Base-by-base conservation (phyloP, 306 rosid genomes). In the Senna tora region DNA sequence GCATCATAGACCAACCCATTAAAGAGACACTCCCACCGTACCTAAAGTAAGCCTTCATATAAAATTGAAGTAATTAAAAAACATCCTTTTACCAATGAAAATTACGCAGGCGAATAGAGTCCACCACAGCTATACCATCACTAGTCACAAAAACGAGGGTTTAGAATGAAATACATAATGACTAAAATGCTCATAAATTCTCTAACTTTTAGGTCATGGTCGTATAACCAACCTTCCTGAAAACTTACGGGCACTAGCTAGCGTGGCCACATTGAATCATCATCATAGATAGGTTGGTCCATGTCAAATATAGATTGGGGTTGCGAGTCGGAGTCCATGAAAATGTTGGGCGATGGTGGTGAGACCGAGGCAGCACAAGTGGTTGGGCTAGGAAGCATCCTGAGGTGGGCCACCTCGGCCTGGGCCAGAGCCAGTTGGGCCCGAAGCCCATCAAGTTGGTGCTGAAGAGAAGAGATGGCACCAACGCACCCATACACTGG, bases 401-500 rank as follows among this genome's bases (percentile, higher is more conserved):
- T 68, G 0, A 89, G 89, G 76, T 92, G 97, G 52, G 88, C 98
- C 2, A n/a, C n/a, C n/a, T n/a, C n/a, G n/a, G 98, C 98, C 56
- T 90, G 96, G 4, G 98, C 95, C 74, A 83, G 63, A 0, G 96
- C 92, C 72, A 92, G 56, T 78, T 92, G 96, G 54, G 96, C 76
- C 36, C 86, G 98, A 7, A 92, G 78, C 19, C 65, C 56, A 74
- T 86, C 87, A 62, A 92, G 76, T 30, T 92, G 96, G 61, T 85
- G 92, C 38, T 92, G 98, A 32, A 92, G 86, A 9, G 89, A 86
- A 0, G 92, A 90, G 28, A 92, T 92, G 2, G 98, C 96, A 13
- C 98, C 98, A 0, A 82, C 98, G 2, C 96, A 92, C 0, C 98
- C 98, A 46, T 90, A 92, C 11, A 92, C 96, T 2, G 98, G 98